Evolutionary conservation across 495 filamentous ascomycete genomes (phyloP).

Genomic region (Neurospora pannonica): DNA sequence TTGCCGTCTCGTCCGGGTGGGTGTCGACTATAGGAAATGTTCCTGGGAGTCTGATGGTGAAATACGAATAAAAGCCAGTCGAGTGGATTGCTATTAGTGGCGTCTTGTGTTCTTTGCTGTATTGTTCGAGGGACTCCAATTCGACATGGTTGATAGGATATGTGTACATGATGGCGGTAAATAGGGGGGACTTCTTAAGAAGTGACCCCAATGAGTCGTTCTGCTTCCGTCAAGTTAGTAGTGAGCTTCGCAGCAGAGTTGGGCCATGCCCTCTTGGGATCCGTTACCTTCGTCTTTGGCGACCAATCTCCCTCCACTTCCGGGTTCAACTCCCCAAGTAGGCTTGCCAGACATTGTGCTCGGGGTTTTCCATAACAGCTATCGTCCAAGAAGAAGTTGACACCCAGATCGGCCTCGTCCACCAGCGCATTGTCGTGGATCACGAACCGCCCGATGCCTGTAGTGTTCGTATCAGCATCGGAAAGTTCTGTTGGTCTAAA

Average conservation of each 20-base stretch:
- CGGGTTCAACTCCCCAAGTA: constrained; percentile 88
- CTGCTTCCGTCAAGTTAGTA: constrained; percentile 2
- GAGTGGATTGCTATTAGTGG: constrained; percentile 79
- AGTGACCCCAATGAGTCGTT: constrained; percentile 23
- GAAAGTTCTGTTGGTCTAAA: not conserved
- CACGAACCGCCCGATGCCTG: constrained; percentile 86
- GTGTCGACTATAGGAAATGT: constrained; percentile 94
- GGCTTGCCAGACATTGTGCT: constrained; percentile 63
- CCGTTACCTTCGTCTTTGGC: constrained; percentile 29
- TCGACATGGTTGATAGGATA: constrained; percentile 53
- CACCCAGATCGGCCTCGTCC: constrained; percentile 72
- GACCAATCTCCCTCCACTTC: constrained; percentile 69
- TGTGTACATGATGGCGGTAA: constrained; percentile 68
- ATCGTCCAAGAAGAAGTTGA: constrained; percentile 93
- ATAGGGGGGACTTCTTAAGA: constrained; percentile 39
- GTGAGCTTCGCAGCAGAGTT: constrained; percentile 3
- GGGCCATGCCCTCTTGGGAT: not conserved
- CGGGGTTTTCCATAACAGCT: constrained; percentile 68
- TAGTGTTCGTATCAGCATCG: not conserved
- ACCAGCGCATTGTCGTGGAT: constrained; percentile 78
- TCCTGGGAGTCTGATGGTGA: constrained; percentile 63
- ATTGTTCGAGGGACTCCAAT: constrained; percentile 47
- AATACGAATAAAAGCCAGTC: constrained; percentile 79
- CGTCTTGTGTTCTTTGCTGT: constrained; percentile 51
- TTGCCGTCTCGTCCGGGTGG: constrained; percentile 80